phyloP scores from a whole-genome alignment of 768 basidiomycete genomes.

The Lactifluus echinatus region DNA sequence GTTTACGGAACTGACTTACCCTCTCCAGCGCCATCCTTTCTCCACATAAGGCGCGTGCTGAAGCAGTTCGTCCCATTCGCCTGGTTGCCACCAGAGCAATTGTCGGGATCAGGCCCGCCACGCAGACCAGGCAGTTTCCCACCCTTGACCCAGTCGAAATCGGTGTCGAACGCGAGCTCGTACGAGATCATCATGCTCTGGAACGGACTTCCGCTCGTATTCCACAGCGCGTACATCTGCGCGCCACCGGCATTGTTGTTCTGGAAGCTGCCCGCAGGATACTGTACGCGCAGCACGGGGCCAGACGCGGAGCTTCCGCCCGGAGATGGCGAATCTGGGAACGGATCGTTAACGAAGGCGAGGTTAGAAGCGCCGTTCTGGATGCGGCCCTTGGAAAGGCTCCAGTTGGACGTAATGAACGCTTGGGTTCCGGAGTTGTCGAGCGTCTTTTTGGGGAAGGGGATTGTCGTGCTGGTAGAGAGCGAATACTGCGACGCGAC shows the following conservation, averaged over 20 bases:
- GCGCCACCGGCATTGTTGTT: slow-evolving; percentile 47
- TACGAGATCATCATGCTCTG: slow-evolving; percentile 64
- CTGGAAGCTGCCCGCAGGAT: slow-evolving; percentile 52
- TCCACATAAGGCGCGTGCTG: slow-evolving; percentile 71
- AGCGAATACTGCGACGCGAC: slow-evolving; percentile 47
- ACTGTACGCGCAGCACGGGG: slow-evolving; percentile 51
- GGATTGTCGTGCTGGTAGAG: slow-evolving; percentile 50
- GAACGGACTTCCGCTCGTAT: slow-evolving; percentile 48
- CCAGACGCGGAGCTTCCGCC: slow-evolving; percentile 24
- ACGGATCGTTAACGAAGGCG: slow-evolving; percentile 60
- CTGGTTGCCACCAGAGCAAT: slow-evolving; percentile 62
- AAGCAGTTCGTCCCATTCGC: slow-evolving; percentile 64
- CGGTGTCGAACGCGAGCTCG: slow-evolving; percentile 60
- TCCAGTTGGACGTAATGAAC: slow-evolving; percentile 50
- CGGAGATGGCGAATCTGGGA: slow-evolving; percentile 40
- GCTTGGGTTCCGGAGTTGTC: slow-evolving; percentile 40
- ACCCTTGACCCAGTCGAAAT: slow-evolving; percentile 66
- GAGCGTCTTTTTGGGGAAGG: slow-evolving; percentile 58
- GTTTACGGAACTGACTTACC: slow-evolving; percentile 40
- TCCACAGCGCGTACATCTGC: slow-evolving; percentile 64
- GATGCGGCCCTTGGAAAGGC: slow-evolving; percentile 49
- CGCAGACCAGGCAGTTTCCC: slow-evolving; percentile 73
- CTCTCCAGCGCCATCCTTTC: slow-evolving; percentile 55
- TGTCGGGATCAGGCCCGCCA: slow-evolving; percentile 52
- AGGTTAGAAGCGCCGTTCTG: slow-evolving; percentile 49